Base-by-base conservation (phyloP, 1,284 basidiomycete genomes). In the Entoloma clypeatum region DNA sequence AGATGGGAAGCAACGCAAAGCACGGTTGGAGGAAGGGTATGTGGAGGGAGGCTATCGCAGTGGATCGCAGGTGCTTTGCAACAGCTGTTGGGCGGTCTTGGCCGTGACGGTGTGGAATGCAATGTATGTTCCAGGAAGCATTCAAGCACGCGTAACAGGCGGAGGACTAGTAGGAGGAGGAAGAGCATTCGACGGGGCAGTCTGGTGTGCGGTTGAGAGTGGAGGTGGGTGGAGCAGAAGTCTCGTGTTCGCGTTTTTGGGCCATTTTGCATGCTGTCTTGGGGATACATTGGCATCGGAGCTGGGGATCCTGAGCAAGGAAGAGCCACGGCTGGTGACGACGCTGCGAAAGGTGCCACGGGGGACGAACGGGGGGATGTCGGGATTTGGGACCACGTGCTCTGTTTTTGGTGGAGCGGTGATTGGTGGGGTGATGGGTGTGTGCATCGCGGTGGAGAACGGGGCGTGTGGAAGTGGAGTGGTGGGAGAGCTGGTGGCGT, bases 301-400 rank as follows among this genome's bases (percentile, higher is more conserved):
- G 63, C 75, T 95, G 16, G 92, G 92, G 21, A 93, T 92, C 55
- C 74, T 92, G 34, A 84, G 88, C 13, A 60, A 59, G 11, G 71
- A 75, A 3, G 71, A 71, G 4, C 92, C 92, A 0, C 61, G 79
- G 28, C 75, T 93, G 21, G 76, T 92, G 52, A 90, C 90, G 2
- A 91, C 85, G 1, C 60, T 84, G 33, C 69, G 71, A 43, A 51
- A 64, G 0, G 90, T 94, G 0, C 92, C 92, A 1, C 83, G 86
- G 0, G 94, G 94, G 1, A 96, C 94, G 1, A 97, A 98, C 57
- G 94, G 94, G 7, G 94, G 77, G 1, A 74, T 97, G 48, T 88
- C 88, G 1, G 41, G 72, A 0, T 73, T 78, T 31, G 94, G 94
- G 6, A 88, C 89, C 0, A 46, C 77, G 2, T 82, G 84, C 7